phyloP scores from a whole-genome alignment of 495 filamentous ascomycete species.

The Lepidopterella palustris region DNA sequence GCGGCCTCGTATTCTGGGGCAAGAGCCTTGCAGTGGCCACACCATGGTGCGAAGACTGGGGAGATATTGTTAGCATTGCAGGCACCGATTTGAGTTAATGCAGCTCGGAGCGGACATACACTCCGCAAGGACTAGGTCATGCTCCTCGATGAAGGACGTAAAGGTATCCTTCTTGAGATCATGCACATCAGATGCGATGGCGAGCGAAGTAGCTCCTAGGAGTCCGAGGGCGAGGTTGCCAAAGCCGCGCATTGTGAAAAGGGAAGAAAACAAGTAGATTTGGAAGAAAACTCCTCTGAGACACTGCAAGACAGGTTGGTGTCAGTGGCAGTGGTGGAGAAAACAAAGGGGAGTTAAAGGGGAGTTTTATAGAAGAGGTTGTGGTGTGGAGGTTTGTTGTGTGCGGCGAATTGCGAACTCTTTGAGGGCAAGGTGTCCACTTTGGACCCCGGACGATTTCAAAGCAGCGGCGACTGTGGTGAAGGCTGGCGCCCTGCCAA shows the following conservation, averaged over 20 bases:
- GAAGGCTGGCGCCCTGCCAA: not conserved
- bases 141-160: slow-evolving; percentile 70
- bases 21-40: slow-evolving; percentile 76
- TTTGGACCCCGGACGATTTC: not conserved
- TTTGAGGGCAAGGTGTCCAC: not conserved
- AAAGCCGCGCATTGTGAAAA: slow-evolving; percentile 29
- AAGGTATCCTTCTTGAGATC: slow-evolving; percentile 83
- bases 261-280: not conserved
- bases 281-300: slow-evolving; percentile 1
- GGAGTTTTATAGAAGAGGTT: not conserved
- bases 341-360: not conserved
- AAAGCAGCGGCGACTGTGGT: too few relatives aligned
- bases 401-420: not conserved
- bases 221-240: slow-evolving; percentile 33
- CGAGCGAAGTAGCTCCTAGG: slow-evolving; percentile 48
- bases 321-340: not conserved
- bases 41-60: slow-evolving; percentile 66
- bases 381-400: too few relatives aligned
- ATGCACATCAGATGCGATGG: slow-evolving; percentile 75
- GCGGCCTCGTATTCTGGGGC: slow-evolving; percentile 85
- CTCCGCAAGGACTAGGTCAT: slow-evolving; percentile 75
- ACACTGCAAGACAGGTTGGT: not conserved
- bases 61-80: slow-evolving; percentile 10
- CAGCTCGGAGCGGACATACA: slow-evolving; percentile 42
- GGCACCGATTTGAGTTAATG: not conserved